These are phyloP conservation scores for Pichia phayaonensis DNA, from an alignment of 805 yeast genomes.

Conservation along the genomic window DNA sequence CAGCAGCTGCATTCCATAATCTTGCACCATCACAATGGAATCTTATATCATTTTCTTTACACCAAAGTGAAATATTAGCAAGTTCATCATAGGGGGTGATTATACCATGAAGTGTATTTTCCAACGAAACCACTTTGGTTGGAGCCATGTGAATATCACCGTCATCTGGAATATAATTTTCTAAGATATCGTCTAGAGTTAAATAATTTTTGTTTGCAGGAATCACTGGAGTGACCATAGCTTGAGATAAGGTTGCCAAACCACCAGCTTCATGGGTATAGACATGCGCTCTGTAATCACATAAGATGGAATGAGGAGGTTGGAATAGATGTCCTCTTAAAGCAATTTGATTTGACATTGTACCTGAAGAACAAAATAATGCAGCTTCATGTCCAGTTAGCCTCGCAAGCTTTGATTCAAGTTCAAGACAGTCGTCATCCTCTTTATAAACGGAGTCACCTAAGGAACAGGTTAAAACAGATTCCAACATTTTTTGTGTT, in stretches of 20 bases:
- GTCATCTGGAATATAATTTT: conserved; percentile 55
- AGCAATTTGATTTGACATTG: conserved; percentile 84
- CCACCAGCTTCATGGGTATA: conserved; percentile 88
- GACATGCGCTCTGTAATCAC: conserved; percentile 83
- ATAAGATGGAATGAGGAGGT: conserved; percentile 77
- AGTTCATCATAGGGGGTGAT: conserved; percentile 76
- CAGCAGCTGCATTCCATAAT: conserved; percentile 79
- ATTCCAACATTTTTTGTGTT: conserved; percentile 59
- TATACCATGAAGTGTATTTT: conserved; percentile 82
- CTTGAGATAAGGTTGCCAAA: conserved; percentile 79
- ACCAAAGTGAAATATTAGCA: conserved; percentile 60
- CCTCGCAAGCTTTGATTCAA: conserved; percentile 58
- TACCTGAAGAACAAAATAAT: conserved; percentile 80
- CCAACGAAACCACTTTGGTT: conserved; percentile 75
- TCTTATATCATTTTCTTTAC: conserved; percentile 46
- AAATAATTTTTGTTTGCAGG: conserved; percentile 71
- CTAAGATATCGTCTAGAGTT: conserved; percentile 71
- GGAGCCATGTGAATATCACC: conserved; percentile 88
- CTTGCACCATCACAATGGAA: conserved; percentile 93
- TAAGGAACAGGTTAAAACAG: conserved; percentile 47
- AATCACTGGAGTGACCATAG: conserved; percentile 78
- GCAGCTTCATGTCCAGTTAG: conserved; percentile 79
- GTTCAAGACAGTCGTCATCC: conserved; percentile 58
- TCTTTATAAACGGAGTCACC: conserved; percentile 92
- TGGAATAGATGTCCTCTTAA: conserved; percentile 65